phyloP scores from a whole-genome alignment of 371 early-diverging fungal species.

The Lichtheimia ramosa region DNA sequence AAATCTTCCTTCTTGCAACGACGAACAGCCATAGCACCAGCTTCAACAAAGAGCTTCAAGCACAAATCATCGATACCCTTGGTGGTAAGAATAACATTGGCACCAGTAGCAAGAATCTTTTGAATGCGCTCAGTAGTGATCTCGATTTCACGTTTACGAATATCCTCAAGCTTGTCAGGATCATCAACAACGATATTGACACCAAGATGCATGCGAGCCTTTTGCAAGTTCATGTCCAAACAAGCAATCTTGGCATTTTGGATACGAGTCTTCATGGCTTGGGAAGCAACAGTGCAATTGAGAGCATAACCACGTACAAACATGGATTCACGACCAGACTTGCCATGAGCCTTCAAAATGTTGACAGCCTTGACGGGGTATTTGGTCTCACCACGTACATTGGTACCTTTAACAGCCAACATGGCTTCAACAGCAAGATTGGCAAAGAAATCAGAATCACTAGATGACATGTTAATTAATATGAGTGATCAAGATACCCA shows the following conservation, averaged over 20 bases:
- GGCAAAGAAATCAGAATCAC: conserved; percentile 95
- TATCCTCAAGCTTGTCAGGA: conserved; percentile 97
- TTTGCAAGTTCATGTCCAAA: conserved; percentile 99
- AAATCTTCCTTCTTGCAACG: conserved; percentile 98
- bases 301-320: conserved; percentile 98
- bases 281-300: conserved; percentile 97
- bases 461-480: conserved; percentile 16
- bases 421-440: conserved; percentile 97
- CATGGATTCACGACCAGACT: conserved; percentile 89
- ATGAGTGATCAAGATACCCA: not conserved
- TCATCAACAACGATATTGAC: conserved; percentile 98
- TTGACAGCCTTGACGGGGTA: conserved; percentile 99
- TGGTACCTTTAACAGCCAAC: conserved; percentile 88
- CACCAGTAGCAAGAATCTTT: conserved; percentile 96
- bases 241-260: conserved; percentile 97
- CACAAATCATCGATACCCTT: conserved; percentile 99
- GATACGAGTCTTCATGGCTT: conserved; percentile 93
- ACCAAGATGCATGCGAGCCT: conserved; percentile 98
- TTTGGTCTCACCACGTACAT: conserved; percentile 84
- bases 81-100: conserved; percentile 98
- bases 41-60: conserved; percentile 97
- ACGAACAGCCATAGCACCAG: conserved; percentile 90
- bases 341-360: conserved; percentile 99
- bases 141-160: conserved; percentile 95
- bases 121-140: conserved; percentile 96